Conservation (phyloP, 768 basidiomycete genomes). For the Tulasnella sp. region DNA sequence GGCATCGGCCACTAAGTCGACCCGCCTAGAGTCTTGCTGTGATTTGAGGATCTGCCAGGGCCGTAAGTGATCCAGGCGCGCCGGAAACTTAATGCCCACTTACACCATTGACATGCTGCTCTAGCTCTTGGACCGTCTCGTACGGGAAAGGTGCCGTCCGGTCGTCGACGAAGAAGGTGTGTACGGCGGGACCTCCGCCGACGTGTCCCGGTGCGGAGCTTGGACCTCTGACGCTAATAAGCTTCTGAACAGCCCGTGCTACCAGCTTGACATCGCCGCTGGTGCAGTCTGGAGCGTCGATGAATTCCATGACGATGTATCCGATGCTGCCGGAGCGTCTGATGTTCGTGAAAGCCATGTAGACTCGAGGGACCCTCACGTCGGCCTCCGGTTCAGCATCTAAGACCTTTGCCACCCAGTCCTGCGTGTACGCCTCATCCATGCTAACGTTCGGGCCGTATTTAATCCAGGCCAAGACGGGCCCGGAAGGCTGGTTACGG, state of each 20-base stretch:
- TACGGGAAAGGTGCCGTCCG: background rate
- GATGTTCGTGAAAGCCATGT: conserved; percentile 12
- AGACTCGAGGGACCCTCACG: conserved; percentile 14
- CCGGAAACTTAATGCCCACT: background rate
- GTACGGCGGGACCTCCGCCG: conserved; percentile 9
- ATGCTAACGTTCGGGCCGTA: conserved; percentile 21
- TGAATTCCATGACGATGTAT: conserved; percentile 27
- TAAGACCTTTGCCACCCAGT: conserved; percentile 6
- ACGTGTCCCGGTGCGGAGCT: conserved; percentile 5
- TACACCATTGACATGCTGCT: conserved; percentile 15
- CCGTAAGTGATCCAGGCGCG: background rate
- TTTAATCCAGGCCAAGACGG: conserved; percentile 26
- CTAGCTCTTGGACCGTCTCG: conserved; percentile 15
- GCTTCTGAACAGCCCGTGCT: conserved; percentile 22
- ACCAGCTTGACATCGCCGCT: background rate
- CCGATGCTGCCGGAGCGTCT: background rate
- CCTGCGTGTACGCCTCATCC: conserved; percentile 19
- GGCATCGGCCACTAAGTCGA: background rate
- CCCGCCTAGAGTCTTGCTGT: background rate
- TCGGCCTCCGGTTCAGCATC: background rate
- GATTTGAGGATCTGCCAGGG: background rate
- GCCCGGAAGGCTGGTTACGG: background rate
- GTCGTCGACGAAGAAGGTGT: conserved; percentile 16
- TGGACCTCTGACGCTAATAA: conserved; percentile 24
- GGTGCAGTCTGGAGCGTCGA: conserved; percentile 10